Conservation (phyloP, 1,139 yeast species). For the Saccharomycopsis phalli region DNA sequence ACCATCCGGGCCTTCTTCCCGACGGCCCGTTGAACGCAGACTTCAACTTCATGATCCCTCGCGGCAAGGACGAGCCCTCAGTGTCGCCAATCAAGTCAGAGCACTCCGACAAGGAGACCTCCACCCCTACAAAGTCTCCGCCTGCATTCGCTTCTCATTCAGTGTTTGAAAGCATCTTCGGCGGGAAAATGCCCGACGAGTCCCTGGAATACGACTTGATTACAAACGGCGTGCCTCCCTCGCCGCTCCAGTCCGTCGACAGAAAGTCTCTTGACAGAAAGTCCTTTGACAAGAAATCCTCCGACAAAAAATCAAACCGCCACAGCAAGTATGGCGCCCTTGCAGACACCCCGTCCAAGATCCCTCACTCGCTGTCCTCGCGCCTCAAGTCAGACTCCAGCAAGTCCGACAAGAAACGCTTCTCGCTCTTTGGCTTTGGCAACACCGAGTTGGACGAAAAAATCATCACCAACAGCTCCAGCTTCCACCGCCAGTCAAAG, state of each 20-base stretch:
- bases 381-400: conserved; percentile 6
- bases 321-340: conserved; percentile 23
- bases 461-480: not conserved
- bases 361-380: conserved; percentile 14
- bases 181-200: not conserved
- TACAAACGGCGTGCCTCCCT: conserved; percentile 20
- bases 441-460: not conserved
- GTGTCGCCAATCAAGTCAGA: not conserved
- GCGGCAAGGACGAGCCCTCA: not conserved
- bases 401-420: conserved; percentile 25
- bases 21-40: conserved; percentile 20
- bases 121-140: not conserved
- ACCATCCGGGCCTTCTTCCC: conserved; percentile 49
- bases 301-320: conserved; percentile 12
- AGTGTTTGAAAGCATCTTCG: conserved; percentile 16
- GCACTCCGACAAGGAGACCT: not conserved
- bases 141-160: conserved; percentile 15
- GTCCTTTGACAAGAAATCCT: not conserved
- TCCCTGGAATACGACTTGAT: conserved; percentile 15
- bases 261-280: too few relatives aligned
- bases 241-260: conserved; percentile 17
- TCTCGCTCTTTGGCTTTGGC: conserved; percentile 25
- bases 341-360: conserved; percentile 2
- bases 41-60: conserved; percentile 14
- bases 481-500: conserved; percentile 15